Evolutionary conservation across 2,329 filamentous ascomycete species (phyloP), one percentile per base, ranked within the genome.

Genomic region (Penicillium sp.): DNA sequence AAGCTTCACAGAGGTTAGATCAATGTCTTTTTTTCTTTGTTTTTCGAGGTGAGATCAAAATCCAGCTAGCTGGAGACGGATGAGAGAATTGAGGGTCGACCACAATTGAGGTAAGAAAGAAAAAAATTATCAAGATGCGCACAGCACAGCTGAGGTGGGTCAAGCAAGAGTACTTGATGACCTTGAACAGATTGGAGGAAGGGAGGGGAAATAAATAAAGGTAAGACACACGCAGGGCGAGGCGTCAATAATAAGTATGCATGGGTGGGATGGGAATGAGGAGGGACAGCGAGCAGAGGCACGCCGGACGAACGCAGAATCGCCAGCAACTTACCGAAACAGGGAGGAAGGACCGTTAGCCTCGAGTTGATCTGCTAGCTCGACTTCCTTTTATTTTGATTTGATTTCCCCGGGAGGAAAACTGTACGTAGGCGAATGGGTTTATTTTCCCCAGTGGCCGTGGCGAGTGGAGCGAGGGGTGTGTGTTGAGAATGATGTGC

Each of bases 101-200:
- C 66, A 71, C 67, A 64, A 65, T 21, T 56, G 57, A 46, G 56
- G 56, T n/a, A 60, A 64, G 60, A 56, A 41, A 52, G 50, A 62
- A 64, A 53, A 53, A 57, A 31, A 62, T 38, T 62, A 41, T 41
- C 35, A 41, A 13, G 11, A 41, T 62, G 65, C 67, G 63, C 69
- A 67, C 72, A 74, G 72, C 72, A 67, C 72, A 68, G 70, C 70
- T 73, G 67, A 64, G 29, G 61, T 61, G 58, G 67, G 58, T 61
- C 61, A 67, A 64, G 52, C 56, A 62, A 66, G 56, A 50, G 31
- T 41, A 58, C 61, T 57, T 60, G 58, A 57, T 53, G 38, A 47
- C 51, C 52, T 49, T 54, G 17, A 59, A 50, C 55, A 58, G 58
- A 68, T 26, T 55, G 60, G 64, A 64, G 58, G 61, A 57, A 56